Evolutionary conservation across 768 basidiomycete genomes (phyloP), one percentile per base, ranked within the genome.

Genomic region (Tulasnella sp.): DNA sequence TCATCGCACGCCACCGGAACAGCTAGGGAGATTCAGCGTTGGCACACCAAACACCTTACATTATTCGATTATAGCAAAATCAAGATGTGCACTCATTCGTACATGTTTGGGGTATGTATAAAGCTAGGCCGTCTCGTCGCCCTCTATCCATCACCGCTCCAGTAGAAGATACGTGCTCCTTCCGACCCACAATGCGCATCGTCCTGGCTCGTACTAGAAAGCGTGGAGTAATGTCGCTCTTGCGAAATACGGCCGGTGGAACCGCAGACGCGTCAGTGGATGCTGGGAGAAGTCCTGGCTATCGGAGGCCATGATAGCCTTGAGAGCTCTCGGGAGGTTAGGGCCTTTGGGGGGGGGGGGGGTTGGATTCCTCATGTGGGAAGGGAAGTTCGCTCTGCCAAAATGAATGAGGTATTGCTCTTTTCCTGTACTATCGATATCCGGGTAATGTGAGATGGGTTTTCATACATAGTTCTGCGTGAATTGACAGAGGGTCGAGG

Each of bases 311-410:
- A 36, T 42, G 22, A 71, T 76, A 39, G 45, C 71, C 14, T 45
- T 89, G 69, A 87, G 91, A 74, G 90, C 89, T 12, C 82, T 93
- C 37, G 90, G 86, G 72, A 14, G 94, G 34, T 90, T 92, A 77
- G 91, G 93, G 39, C 93, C 93, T 15, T 94, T n/a, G n/a, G n/a
- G n/a, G n/a, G n/a, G n/a, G n/a, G n/a, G 93, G 93, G 93, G 93
- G 93, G 82, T 90, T 29, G 93, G 90, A 29, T 94, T 94, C 83
- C 82, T 94, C 64, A 89, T 89, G 78, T 94, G 90, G 89, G 91
- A 93, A 81, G 86, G 88, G n/a, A n/a, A n/a, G 31, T 89, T 90
- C 79, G 87, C 88, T 34, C 84, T 86, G 34, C 64, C 45, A 67
- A 36, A 74, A 5, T 64, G 29, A 64, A 34, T 64, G 22, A 64